Evolutionary conservation across 768 basidiomycete genomes (phyloP), one percentile per base, ranked within the genome.

Genomic region (Clathrus columnatus): DNA sequence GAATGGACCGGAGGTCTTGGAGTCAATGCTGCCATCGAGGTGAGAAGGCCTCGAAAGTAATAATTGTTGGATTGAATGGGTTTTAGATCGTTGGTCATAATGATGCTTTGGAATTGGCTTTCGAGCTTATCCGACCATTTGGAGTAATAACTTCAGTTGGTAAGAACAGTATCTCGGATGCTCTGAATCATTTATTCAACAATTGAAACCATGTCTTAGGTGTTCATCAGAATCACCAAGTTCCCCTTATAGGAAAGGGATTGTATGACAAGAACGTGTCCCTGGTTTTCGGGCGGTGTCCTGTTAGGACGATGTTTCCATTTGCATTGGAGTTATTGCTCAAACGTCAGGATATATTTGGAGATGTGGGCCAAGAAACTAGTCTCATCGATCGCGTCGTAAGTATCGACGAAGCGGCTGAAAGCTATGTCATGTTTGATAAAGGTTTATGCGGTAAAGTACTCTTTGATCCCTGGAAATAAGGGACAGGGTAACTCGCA

Each of bases 201-300:
- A 26, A 10, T 24, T 49, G 36, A 51, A n/a, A 79, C 75, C 18
- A 45, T 36, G 36, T 28, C 27, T 32, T 44, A 57, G 59, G 62
- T 26, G 62, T 61, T n/a, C 62, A 63, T 55, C 54, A 56, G 45
- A 54, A 30, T 24, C 54, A 54, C 46, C 21, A 29, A 28, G n/a
- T 48, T 57, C 24, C 59, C n/a, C 75, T 79, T 2, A 67, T 70
- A 7, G 75, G 78, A 20, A 63, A 64, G 5, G 72, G 83, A 43
- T 63, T 83, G 54, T 91, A 90, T 67, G 72, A 83, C 72, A 87
- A 87, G 69, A 91, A 90, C 65, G 76, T 88, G 6, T 85, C 84
- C 0, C 72, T 88, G 23, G 83, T 87, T 62, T 91, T 90, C 64
- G 89, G 89, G 7, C 80, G 87, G 7, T 90, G 87, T 61, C 88